A percentile compares a stretch with the other conserved stretches of the same genome.
phyloP scores from a whole-genome alignment of 768 basidiomycete species.

The Dioszegia aurantiaca region DNA sequence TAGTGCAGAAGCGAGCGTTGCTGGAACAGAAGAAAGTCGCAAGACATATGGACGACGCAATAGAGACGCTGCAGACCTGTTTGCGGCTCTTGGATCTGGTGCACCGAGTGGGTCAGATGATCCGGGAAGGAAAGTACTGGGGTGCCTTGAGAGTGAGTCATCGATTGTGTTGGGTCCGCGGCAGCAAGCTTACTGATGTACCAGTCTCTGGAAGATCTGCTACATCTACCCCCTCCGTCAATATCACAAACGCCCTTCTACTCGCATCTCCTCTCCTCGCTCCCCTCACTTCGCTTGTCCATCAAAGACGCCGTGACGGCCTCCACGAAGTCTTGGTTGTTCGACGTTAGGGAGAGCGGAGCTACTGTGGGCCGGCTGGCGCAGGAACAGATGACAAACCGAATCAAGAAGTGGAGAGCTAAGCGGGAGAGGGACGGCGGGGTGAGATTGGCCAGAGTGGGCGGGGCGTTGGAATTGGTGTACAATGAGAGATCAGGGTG shows the following conservation, averaged over 20 bases:
- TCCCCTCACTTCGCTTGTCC: slow-evolving; percentile 82
- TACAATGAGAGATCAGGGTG: slow-evolving; percentile 93
- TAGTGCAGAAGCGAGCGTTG: slow-evolving; percentile 68
- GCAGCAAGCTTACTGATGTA: neutral
- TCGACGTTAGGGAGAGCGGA: slow-evolving; percentile 87
- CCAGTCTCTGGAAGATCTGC: slow-evolving; percentile 95
- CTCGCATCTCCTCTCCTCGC: slow-evolving; percentile 80
- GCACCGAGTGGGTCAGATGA: slow-evolving; percentile 86
- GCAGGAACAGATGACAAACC: slow-evolving; percentile 80
- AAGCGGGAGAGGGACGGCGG: slow-evolving; percentile 81
- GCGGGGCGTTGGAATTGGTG: slow-evolving; percentile 86
- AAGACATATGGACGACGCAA: slow-evolving; percentile 90
- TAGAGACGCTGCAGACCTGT: slow-evolving; percentile 91
- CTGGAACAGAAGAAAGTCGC: slow-evolving; percentile 89
- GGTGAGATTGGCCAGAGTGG: slow-evolving; percentile 71
- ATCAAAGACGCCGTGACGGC: slow-evolving; percentile 92
- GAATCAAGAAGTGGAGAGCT: slow-evolving; percentile 76
- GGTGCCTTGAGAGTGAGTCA: slow-evolving; percentile 86
- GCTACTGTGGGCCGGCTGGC: slow-evolving; percentile 81
- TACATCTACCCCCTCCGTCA: slow-evolving; percentile 80
- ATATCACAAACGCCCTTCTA: slow-evolving; percentile 91
- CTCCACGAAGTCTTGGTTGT: slow-evolving; percentile 92
- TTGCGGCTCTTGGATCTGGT: slow-evolving; percentile 88
- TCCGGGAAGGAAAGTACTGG: slow-evolving; percentile 91
- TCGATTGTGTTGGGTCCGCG: neutral